These are phyloP conservation scores for Cordyceps militaris DNA, from an alignment of 2,329 filamentous ascomycete genomes.

Conservation along the genomic window DNA sequence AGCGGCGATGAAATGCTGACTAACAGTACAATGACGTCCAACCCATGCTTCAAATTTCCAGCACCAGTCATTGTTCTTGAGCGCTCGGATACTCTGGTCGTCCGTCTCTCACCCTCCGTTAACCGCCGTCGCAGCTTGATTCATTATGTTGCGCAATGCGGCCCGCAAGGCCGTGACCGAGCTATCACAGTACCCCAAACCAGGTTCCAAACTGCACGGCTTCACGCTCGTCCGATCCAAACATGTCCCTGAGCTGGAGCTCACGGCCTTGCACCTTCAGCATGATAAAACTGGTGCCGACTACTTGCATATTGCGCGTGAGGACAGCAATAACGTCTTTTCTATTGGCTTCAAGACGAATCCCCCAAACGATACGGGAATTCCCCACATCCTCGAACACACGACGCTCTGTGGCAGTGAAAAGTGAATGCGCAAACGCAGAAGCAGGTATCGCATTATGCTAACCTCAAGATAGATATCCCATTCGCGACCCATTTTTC, in stretches of 20 bases:
- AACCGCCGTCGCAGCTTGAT: not conserved
- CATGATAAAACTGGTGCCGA: conserved; percentile 96
- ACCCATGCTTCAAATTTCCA: not conserved
- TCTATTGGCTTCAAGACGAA: conserved; percentile 99
- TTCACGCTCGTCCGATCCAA: conserved; percentile 87
- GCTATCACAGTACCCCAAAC: conserved; percentile 65
- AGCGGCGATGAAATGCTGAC: conserved; percentile 11
- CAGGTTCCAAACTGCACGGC: conserved; percentile 82
- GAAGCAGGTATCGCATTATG: conserved; percentile 6
- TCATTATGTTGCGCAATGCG: conserved; percentile 45
- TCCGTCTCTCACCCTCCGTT: not conserved
- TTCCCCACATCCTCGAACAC: conserved; percentile 96
- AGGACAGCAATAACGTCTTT: conserved; percentile 99
- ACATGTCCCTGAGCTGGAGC: conserved; percentile 86
- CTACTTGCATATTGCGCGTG: conserved; percentile 88
- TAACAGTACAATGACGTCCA: conserved; percentile 9
- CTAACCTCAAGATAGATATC: conserved; percentile 57
- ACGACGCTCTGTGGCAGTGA: conserved; percentile 93
- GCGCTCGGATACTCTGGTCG: not conserved
- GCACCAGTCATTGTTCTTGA: not conserved
- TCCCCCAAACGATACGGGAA: conserved; percentile 88
- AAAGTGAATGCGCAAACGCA: conserved; percentile 51
- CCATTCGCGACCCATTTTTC: conserved; percentile 98
- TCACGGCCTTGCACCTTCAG: conserved; percentile 82
- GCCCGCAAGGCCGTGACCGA: conserved; percentile 64